These are phyloP conservation scores for Lecanicillium sp. DNA, from an alignment of 2,329 filamentous ascomycete species.

Conservation along the genomic window DNA sequence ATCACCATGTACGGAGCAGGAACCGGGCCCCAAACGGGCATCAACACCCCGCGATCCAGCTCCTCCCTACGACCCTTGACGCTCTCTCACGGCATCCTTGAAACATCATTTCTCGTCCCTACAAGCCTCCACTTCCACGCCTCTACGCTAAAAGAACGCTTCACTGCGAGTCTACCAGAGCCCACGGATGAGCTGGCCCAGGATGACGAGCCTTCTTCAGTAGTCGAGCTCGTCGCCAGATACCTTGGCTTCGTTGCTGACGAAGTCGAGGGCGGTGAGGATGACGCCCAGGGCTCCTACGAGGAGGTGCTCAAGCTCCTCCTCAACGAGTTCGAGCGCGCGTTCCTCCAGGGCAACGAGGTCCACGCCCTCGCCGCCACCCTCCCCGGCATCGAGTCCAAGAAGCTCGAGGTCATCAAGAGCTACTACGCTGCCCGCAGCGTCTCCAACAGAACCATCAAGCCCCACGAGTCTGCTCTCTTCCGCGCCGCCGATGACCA, in stretches of 20 bases:
- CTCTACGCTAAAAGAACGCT: conserved; percentile 86
- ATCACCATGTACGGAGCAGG: conserved; percentile 76
- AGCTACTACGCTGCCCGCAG: conserved; percentile 88
- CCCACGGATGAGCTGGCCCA: conserved; percentile 96
- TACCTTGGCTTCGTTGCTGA: conserved; percentile 87
- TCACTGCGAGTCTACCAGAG: conserved; percentile 75
- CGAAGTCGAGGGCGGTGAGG: conserved; percentile 89
- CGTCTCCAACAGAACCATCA: conserved; percentile 78
- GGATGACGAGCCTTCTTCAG: conserved; percentile 97
- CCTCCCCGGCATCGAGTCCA: conserved; percentile 83
- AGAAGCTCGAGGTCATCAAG: conserved; percentile 84
- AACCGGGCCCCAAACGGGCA: conserved; percentile 86
- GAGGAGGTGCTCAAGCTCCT: conserved; percentile 88
- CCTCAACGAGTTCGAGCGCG: conserved; percentile 93
- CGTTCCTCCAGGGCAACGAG: conserved; percentile 91
- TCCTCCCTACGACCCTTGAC: conserved; percentile 87
- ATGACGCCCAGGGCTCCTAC: conserved; percentile 81
- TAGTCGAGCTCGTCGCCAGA: conserved; percentile 83
- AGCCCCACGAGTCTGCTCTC: conserved; percentile 88
- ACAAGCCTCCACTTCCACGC: conserved; percentile 95
- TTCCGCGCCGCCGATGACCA: conserved; percentile 81
- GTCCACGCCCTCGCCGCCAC: conserved; percentile 83
- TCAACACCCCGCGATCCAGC: conserved; percentile 91
- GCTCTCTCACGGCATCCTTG: conserved; percentile 87
- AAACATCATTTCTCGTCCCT: conserved; percentile 92